Conservation (phyloP, 2,329 filamentous ascomycete genomes). For the Aspergillus glaucus region DNA sequence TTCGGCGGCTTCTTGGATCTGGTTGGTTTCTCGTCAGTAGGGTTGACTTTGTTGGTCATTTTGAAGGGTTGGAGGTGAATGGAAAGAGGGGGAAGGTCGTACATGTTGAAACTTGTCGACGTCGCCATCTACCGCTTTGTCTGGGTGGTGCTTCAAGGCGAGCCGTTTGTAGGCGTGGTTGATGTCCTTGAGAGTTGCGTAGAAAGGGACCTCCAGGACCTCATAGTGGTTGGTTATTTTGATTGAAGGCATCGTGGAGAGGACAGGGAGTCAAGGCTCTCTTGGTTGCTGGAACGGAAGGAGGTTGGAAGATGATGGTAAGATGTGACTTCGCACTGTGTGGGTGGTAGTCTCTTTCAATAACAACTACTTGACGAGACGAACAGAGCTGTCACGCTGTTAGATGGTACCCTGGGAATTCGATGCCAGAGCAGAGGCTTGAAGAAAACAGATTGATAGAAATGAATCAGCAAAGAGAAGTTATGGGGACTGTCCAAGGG, state of each 20-base stretch:
- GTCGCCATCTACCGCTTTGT: conserved; percentile 19
- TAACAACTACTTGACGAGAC: background rate
- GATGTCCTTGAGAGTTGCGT: conserved; percentile 26
- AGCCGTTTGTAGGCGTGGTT: conserved; percentile 29
- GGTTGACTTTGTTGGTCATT: background rate
- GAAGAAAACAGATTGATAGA: too few species aligned
- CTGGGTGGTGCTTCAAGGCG: conserved; percentile 29
- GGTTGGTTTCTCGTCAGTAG: background rate
- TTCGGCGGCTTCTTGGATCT: conserved; percentile 31
- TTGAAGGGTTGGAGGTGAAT: background rate
- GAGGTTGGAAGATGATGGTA: background rate
- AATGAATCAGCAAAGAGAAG: too few species aligned
- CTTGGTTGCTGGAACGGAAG: background rate
- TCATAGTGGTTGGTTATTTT: conserved; percentile 18
- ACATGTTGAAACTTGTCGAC: conserved; percentile 20
- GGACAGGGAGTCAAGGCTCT: background rate
- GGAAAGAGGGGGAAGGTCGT: background rate
- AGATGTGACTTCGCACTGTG: too few species aligned
- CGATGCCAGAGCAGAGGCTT: too few species aligned
- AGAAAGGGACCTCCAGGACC: conserved; percentile 17
- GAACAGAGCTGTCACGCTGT: background rate
- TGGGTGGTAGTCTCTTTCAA: background rate
- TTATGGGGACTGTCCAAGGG: too few species aligned
- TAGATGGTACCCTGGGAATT: too few species aligned
- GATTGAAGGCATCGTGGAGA: conserved; percentile 6